Evolutionary conservation across 2,329 filamentous ascomycete species (phyloP), one percentile per base, ranked within the genome.

Genomic region (Huntiella omanensis): DNA sequence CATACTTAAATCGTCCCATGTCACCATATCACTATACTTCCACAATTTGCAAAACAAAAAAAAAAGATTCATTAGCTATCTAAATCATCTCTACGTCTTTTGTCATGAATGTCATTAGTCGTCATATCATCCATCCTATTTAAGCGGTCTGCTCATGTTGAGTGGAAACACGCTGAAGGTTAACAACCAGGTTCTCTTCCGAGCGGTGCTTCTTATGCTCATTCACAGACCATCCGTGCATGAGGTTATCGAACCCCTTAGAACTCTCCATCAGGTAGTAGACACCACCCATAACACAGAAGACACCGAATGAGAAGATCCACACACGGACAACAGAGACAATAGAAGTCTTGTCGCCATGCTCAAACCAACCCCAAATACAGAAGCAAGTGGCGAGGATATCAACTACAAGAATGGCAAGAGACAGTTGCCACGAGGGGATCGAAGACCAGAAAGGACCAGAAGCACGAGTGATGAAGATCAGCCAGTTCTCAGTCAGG

Each of bases 401-500:
- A 58, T 93, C 84, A 57, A 93, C 85, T 42, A 84, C 54, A 40
- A 91, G 60, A 53, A 93, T 85, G 52, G 85, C 85, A 51, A 77
- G 78, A 47, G 70, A 62, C 38, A 93, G 70, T 63, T 92, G 83
- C 81, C 83, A 87, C 50, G 84, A 92, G 50, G 86, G 85, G 49
- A 84, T 73, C 16, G 82, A 87, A 3, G 16, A 17, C 16, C 16
- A 17, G 16, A 17, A 17, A 17, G 16, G 16, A 17, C 16, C 16
- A 17, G 16, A 17, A 17, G 16, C 16, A 17, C 16, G 16, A 4
- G 16, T 17, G 16, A 17, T 17, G 3, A 17, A 3, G 82, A 86
- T 84, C 84, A 92, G 73, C 85, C 86, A 93, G 68, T 92, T 94
- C 71, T 93, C 83, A 50, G 85, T 87, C 46, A 93, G 74, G 10